These are phyloP conservation scores for Mucor irregularis DNA, from an alignment of 371 early-diverging fungal genomes.

Conservation along the genomic window DNA sequence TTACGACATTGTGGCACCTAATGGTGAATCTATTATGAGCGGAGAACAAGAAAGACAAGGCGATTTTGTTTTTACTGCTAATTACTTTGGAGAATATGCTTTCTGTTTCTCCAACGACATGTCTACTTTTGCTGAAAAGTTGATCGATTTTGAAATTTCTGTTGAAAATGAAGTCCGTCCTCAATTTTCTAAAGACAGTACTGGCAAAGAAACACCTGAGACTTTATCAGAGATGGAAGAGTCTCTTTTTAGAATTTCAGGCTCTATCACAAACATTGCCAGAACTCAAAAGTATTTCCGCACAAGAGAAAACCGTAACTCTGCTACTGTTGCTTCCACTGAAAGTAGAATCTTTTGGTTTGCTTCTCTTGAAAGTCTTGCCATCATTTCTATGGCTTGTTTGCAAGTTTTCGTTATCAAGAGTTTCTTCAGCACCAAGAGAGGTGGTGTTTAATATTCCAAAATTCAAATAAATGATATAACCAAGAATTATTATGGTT, in stretches of 20 bases:
- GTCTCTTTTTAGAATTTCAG: constrained; percentile 50
- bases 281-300: constrained; percentile 84
- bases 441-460: constrained; percentile 59
- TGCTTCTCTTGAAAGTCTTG: constrained; percentile 68
- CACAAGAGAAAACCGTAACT: constrained; percentile 85
- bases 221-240: constrained; percentile 70
- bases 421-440: constrained; percentile 72
- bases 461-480: no score
- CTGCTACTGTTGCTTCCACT: constrained; percentile 80
- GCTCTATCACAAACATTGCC: constrained; percentile 58
- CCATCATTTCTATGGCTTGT: constrained; percentile 78
- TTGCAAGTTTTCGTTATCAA: constrained; percentile 85
- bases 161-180: constrained; percentile 76
- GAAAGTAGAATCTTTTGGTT: constrained; percentile 87
- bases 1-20: constrained; percentile 76
- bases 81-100: constrained; percentile 81
- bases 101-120: constrained; percentile 92
- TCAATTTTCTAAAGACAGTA: constrained; percentile 20
- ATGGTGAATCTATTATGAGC: constrained; percentile 55
- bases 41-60: constrained; percentile 88
- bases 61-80: constrained; percentile 87
- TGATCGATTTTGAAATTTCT: constrained; percentile 88
- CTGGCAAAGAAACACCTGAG: constrained; percentile 33
- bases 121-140: constrained; percentile 87
- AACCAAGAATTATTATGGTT: no score